phyloP scores from a whole-genome alignment of 306 rosid genomes.

The Cyclanthera cordifolia region DNA sequence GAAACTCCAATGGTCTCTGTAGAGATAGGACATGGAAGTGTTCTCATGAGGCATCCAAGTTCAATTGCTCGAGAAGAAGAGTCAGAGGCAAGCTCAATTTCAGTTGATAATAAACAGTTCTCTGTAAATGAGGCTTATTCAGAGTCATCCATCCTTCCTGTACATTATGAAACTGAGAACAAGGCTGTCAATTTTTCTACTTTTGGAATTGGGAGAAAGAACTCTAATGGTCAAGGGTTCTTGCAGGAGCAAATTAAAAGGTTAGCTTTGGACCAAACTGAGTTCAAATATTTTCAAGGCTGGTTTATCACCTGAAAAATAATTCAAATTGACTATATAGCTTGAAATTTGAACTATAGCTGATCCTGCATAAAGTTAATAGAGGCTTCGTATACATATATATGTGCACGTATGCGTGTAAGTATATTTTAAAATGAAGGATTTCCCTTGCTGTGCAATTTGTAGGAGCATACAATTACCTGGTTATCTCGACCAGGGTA shows the following conservation, averaged over 20 bases:
- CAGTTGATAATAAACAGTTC: conserved; percentile 62
- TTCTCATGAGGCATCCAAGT: conserved; percentile 93
- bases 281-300: background rate
- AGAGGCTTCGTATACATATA: background rate
- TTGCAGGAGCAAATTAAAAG: conserved; percentile 51
- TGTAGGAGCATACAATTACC: background rate
- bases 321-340: background rate
- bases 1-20: conserved; percentile 92
- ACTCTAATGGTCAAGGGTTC: conserved; percentile 33
- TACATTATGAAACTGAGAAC: conserved; percentile 23
- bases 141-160: conserved; percentile 27
- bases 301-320: background rate
- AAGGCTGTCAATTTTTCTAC: conserved; percentile 26
- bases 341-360: background rate
- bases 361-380: background rate
- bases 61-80: conserved; percentile 77
- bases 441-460: background rate
- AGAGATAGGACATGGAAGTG: conserved; percentile 97
- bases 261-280: conserved; percentile 26
- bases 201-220: conserved; percentile 38
- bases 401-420: background rate
- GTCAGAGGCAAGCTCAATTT: conserved; percentile 94
- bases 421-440: background rate
- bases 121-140: conserved; percentile 57
- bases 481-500: background rate